Percentiles rank a stretch among this genome's conserved stretches.
Conservation (phyloP, 371 early-diverging fungal species). For the Rhizopus arrhizus region DNA sequence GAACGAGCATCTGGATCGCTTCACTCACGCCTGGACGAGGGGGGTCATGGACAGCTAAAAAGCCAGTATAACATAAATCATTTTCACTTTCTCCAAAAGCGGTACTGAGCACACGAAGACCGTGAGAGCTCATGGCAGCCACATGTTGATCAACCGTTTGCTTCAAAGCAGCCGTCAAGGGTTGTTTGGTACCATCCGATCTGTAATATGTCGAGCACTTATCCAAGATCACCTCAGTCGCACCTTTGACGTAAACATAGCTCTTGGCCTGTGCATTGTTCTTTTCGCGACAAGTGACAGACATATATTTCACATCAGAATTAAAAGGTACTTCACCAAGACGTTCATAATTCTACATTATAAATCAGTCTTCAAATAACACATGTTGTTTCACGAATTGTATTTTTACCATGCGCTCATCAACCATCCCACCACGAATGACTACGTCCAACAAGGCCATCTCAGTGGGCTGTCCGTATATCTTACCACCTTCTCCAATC, state of each 20-base stretch:
- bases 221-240: constrained; percentile 73
- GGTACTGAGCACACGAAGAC: constrained; percentile 87
- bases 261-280: constrained; percentile 28
- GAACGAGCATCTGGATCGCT: constrained; percentile 61
- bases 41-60: constrained; percentile 86
- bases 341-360: constrained; percentile 56
- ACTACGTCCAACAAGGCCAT: constrained; percentile 79
- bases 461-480: constrained; percentile 85
- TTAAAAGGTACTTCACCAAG: constrained; percentile 85
- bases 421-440: constrained; percentile 47
- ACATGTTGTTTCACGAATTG: not conserved
- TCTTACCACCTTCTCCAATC: constrained; percentile 63
- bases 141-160: constrained; percentile 58
- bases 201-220: constrained; percentile 64
- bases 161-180: constrained; percentile 54
- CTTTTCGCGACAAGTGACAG: constrained; percentile 58
- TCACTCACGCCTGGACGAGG: constrained; percentile 75
- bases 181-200: constrained; percentile 37
- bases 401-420: constrained; percentile 64
- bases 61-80: constrained; percentile 74
- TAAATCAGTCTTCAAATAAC: not conserved
- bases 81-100: constrained; percentile 70
- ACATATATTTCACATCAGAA: constrained; percentile 92
- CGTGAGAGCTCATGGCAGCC: constrained; percentile 74
- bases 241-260: constrained; percentile 72